Base-by-base conservation (phyloP, 306 rosid species). In the Malus fusca region DNA sequence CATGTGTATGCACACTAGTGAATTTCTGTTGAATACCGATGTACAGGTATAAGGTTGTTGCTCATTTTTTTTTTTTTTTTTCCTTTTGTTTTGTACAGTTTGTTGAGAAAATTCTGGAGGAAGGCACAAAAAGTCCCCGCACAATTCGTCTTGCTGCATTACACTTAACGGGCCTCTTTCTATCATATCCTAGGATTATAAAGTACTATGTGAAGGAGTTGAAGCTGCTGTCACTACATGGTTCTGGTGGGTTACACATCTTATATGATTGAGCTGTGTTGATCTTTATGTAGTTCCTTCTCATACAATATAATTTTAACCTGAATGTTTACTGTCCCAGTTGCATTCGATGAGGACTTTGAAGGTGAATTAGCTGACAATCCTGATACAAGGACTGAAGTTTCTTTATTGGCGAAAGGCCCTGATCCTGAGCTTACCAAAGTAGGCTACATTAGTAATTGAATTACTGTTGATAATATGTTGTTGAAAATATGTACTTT, bases 271-370 rank as follows among this genome's bases (percentile, higher is more conserved):
- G 61, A 63, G 55, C 66, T 21, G 56, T 21, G 43, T 64, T 40
- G 30, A 66, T 71, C 11, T 40, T 60, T 52, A 51, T 80, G 30
- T 66, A 78, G 69, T 62, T 74, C 59, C 66, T 75, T 75, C 33
- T 74, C 77, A 55, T 58, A 72, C 63, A 71, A 40, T 46, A 66
- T 80, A 52, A 19, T 15, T 35, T 28, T 33, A 65, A 77, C 79
- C 69, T 75, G 72, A 51, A 13, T 52, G 22, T 59, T 80, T 63
- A 59, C 72, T 75, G 76, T 48, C 82, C 72, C 86, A 94, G 98
- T 92, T 88, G 98, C 98, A 73, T 94, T 94, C 76, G 98, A 94
- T 79, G 98, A 94, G 85, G 98, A 94, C 87, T 94, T 94, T 71
- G 97, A 92, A 86, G 97, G 89, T 77, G 98, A 94, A 78, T 87